Evolutionary conservation across 2,329 filamentous ascomycete genomes (phyloP), one percentile per base, ranked within the genome.

Genomic region (Aspergillus versicolor): DNA sequence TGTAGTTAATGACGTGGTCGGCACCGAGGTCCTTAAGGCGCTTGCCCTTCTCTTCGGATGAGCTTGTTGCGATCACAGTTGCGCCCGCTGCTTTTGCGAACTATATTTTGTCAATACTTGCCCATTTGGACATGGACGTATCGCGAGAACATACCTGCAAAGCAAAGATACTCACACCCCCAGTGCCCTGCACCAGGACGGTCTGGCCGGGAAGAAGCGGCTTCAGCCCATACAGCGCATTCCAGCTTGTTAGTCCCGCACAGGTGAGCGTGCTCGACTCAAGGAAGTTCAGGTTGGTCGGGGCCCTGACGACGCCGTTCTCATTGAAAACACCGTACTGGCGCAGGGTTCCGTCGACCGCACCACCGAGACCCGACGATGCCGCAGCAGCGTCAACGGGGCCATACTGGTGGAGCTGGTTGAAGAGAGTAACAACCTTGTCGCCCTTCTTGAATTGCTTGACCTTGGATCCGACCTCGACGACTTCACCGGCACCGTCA

Each of bases 311-410:
- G 4, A 93, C 78, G 2, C 88, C 89, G 21, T 72, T 82, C 75
- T 91, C 86, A 58, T 84, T 79, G 69, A 89, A 91, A 11, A 84
- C 82, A 58, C 77, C 88, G 62, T 88, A 86, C 63, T 88, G 79
- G 44, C 88, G 83, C 24, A 93, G 79, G 0, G 82, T 83, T 57
- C 90, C 90, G 65, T 92, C 84, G 1, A 88, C 55, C 11, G 79
- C 79, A 48, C 88, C 89, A 54, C 90, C 90, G 1, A 92, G 81
- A 3, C 88, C 88, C 1, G 84, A 85, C 0, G 59, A 54, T 5
- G 75, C 56, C 24, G 72, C 75, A 44, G 79, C 46, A 5, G 45
- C 7, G 47, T 73, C 67, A 17, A 84, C 70, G 2, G 75, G 74
- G 43, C 81, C 82, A 24, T 75, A 81, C 51, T 83, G 74, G 64